phyloP scores from a whole-genome alignment of 2,329 filamentous ascomycete species.

The Zymoseptoria pseudotritici region DNA sequence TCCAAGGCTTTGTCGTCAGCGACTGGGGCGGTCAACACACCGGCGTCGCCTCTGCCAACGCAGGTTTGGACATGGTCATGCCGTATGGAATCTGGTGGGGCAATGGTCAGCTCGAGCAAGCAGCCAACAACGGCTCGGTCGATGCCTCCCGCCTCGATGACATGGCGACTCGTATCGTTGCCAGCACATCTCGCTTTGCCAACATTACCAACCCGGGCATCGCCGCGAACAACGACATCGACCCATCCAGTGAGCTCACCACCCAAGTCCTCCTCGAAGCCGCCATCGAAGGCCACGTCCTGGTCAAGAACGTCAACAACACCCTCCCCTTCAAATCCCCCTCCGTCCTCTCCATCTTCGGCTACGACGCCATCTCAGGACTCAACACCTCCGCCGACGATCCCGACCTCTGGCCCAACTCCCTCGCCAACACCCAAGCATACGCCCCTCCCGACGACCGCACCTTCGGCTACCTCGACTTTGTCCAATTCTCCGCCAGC shows the following conservation, averaged over 20 bases:
- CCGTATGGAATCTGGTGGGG: conserved; percentile 20
- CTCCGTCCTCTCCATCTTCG: conserved; percentile 44
- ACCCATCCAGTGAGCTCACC: conserved; percentile 46
- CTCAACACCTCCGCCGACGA: conserved; percentile 9
- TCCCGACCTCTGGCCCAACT: conserved; percentile 6
- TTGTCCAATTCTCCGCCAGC: conserved; percentile 5
- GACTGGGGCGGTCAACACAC: conserved; percentile 39
- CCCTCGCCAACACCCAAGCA: conserved; percentile 11
- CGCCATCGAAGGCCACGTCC: conserved; percentile 54
- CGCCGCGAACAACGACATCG: conserved; percentile 43
- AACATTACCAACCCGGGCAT: conserved; percentile 36
- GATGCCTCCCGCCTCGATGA: conserved; percentile 28
- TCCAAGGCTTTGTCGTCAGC: conserved; percentile 36
- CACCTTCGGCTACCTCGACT: conserved; percentile 8
- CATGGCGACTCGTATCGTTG: conserved; percentile 29
- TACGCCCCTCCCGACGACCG: conserved; percentile 7
- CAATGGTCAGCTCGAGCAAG: conserved; percentile 23
- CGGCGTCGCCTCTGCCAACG: conserved; percentile 23
- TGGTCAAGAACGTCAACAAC: conserved; percentile 53
- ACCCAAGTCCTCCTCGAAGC: conserved; percentile 45
- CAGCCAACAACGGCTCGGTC: conserved; percentile 27
- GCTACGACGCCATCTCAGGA: conserved; percentile 22
- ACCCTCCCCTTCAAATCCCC: conserved; percentile 46
- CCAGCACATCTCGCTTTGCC: conserved; percentile 20
- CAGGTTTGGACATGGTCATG: conserved; percentile 31